Base-by-base conservation (phyloP, 2,329 filamentous ascomycete genomes). In the Arachnopeziza araneosa region DNA sequence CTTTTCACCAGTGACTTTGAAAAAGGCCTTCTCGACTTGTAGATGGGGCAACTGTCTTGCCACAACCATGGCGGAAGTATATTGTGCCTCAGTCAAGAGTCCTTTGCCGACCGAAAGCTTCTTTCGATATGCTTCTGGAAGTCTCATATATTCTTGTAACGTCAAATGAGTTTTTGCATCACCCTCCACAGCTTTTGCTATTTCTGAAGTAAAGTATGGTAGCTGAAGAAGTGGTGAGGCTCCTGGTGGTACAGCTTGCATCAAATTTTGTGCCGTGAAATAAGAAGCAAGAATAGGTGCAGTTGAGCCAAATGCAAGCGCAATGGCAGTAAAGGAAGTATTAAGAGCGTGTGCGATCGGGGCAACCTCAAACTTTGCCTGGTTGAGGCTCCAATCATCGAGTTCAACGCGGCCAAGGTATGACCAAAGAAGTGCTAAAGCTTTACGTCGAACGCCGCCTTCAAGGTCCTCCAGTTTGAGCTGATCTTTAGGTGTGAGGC, bases 1-100 rank as follows among this genome's bases (percentile, higher is more conserved):
- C 66, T 89, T 90, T 77, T 99, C 96, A 72, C 95, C 95, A 56
- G 91, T 88, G 52, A 99, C 96, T 80, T 99, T 99, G 85, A 99
- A 99, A 77, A 96, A 99, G 8, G 92, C 91, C 77, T 92, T 96
- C 71, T 91, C 91, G 12, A 99, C 86, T 60, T 89, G 84, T 58
- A 99, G 81, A 64, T 86, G 84, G 1, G 95, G 95, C 26, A 99
- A 81, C 75, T 97, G 91, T 68, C 86, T 85, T 26, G 92, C 93
- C 30, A 97, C 88, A 53, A 77, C 76, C 62, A 96, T 80, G 48
- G 89, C 89, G 50, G 87, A 83, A 64, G 84, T 79, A 76, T 96
- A 96, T 74, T 97, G 85, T 62, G 83, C 76, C 66, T 91, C 87
- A 4, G 83, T 87, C 48, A 99, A 78, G 50, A 93, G 86, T 50